Conservation (phyloP, 2,329 filamentous ascomycete genomes). For the Hymenoscyphus repandus region DNA sequence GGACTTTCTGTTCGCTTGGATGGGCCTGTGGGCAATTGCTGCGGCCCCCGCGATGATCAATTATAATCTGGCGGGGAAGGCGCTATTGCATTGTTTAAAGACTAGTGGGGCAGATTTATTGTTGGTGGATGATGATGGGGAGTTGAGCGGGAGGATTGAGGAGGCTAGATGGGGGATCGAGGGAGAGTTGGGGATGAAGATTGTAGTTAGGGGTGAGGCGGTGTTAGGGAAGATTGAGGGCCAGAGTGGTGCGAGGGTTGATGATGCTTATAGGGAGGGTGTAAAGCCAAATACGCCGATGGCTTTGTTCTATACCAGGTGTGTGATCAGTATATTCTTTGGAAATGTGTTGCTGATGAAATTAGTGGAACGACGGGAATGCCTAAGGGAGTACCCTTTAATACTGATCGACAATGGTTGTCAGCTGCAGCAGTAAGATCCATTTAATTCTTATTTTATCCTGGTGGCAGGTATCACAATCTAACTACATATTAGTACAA, state of each 20-base stretch:
- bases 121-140: slow-evolving; percentile 52
- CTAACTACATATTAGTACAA: neutral
- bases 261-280: slow-evolving; percentile 48
- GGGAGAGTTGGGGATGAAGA: slow-evolving; percentile 43
- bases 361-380: slow-evolving; percentile 66
- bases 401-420: slow-evolving; percentile 39
- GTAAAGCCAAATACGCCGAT: slow-evolving; percentile 50
- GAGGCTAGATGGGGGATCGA: slow-evolving; percentile 49
- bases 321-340: slow-evolving; percentile 9
- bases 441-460: neutral
- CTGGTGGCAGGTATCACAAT: neutral
- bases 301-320: slow-evolving; percentile 66
- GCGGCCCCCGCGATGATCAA: slow-evolving; percentile 68
- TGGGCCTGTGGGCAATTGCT: slow-evolving; percentile 60
- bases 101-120: slow-evolving; percentile 52
- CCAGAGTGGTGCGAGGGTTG: slow-evolving; percentile 45
- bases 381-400: slow-evolving; percentile 65
- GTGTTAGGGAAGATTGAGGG: slow-evolving; percentile 43
- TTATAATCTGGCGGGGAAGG: slow-evolving; percentile 59
- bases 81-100: slow-evolving; percentile 59
- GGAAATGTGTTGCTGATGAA: neutral
- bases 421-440: neutral
- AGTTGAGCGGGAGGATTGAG: slow-evolving; percentile 51
- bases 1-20: slow-evolving; percentile 62
- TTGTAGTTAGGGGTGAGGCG: slow-evolving; percentile 46